Evolutionary conservation across 352 stramenopile genomes (phyloP).

Genomic region (Globisporangium paddicum): DNA sequence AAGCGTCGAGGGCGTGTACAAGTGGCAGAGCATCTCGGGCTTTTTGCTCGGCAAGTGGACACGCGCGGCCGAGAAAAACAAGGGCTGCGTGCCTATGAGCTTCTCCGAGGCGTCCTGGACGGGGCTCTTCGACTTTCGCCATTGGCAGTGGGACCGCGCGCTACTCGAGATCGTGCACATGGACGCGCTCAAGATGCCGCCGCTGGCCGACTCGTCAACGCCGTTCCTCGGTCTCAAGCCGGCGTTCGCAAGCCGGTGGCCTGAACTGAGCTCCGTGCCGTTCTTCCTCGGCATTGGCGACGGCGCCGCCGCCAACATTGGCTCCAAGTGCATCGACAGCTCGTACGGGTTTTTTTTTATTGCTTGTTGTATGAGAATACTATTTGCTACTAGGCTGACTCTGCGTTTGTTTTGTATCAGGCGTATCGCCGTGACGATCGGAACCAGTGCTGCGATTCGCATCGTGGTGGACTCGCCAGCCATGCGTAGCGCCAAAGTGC

Average conservation of each 20-base stretch:
- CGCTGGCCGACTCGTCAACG: constrained; percentile 59
- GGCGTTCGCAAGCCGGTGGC: constrained; percentile 62
- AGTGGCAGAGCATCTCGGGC: constrained; percentile 90
- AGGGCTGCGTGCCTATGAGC: constrained; percentile 73
- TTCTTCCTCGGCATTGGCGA: constrained; percentile 92
- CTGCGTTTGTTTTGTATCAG: constrained; percentile 14
- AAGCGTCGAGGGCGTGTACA: constrained; percentile 42
- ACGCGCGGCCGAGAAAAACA: constrained; percentile 16
- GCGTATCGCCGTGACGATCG: constrained; percentile 92
- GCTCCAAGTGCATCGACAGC: constrained; percentile 87
- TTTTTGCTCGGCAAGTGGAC: constrained; percentile 89
- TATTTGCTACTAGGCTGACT: neutral
- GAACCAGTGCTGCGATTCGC: constrained; percentile 91
- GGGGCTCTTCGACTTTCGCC: constrained; percentile 89
- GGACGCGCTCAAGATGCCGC: constrained; percentile 64
- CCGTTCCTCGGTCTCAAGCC: constrained; percentile 51
- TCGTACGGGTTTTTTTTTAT: constrained; percentile 33
- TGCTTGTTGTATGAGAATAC: neutral
- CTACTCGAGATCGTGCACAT: constrained; percentile 75
- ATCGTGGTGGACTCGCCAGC: constrained; percentile 65
- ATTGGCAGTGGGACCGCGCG: constrained; percentile 77
- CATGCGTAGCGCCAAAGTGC: constrained; percentile 64
- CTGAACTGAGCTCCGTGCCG: constrained; percentile 50
- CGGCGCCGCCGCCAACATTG: constrained; percentile 92
- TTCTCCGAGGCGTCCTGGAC: constrained; percentile 95